Percentiles rank a stretch among this genome's conserved stretches.
Evolutionary conservation across 768 basidiomycete species (phyloP).

Genomic region (Lactifluus subvellereus): DNA sequence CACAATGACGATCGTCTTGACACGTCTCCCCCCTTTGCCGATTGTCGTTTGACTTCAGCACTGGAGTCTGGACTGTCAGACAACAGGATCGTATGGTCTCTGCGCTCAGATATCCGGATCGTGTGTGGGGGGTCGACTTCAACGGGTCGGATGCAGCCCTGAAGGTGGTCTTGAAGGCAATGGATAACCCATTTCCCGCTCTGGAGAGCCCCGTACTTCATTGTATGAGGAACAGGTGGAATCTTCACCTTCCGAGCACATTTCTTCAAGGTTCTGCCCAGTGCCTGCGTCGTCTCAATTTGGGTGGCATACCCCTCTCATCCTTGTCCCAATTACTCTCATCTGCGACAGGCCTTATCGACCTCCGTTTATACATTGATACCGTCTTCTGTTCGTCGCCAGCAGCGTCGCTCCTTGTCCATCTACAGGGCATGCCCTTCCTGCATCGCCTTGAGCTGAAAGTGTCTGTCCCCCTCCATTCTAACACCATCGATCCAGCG

Average conservation of each 20-base stretch:
- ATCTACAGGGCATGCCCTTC: neutral
- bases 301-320: neutral
- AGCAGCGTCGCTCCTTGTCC: too few relatives aligned
- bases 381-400: neutral
- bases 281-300: neutral
- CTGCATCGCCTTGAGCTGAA: neutral
- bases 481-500: accelerated
- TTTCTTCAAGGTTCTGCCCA: neutral
- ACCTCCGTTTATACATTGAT: neutral
- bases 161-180: neutral
- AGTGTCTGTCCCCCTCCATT: neutral
- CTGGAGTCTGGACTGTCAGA: neutral
- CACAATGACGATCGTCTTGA: neutral
- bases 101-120: neutral
- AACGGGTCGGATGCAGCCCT: too few relatives aligned
- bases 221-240: too few relatives aligned
- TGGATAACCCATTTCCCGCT: neutral
- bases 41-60: neutral
- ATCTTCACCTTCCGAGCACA: neutral
- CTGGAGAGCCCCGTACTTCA: neutral
- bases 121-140: neutral
- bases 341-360: neutral
- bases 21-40: neutral
- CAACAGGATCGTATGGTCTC: neutral
- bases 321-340: neutral